A percentile compares a stretch with the other conserved stretches of the same genome.
Conservation (phyloP, 2,329 filamentous ascomycete species). For the Scleromitrula shiraiana region DNA sequence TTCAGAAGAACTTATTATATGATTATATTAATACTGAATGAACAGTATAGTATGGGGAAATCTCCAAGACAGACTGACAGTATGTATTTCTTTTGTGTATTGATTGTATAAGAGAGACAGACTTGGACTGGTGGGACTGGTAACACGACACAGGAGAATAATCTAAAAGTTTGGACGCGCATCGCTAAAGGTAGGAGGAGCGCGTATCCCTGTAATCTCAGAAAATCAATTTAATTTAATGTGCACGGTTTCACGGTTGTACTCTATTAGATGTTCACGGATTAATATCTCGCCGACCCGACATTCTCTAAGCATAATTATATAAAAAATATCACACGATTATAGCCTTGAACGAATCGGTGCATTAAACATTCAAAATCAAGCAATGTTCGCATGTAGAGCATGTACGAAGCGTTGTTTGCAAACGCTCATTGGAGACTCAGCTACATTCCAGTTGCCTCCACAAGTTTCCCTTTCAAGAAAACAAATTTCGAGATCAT, state of each 20-base stretch:
- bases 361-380: neutral
- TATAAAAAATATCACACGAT: neutral
- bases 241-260: too few species aligned
- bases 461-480: slow-evolving; percentile 1
- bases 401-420: slow-evolving; percentile 25
- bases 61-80: too few species aligned
- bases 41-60: too few species aligned
- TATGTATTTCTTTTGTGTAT: too few species aligned
- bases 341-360: too few species aligned
- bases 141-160: too few species aligned
- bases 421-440: slow-evolving; percentile 22
- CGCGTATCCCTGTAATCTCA: slow-evolving; percentile 16
- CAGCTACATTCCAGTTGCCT: slow-evolving; percentile 9
- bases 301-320: neutral
- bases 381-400: slow-evolving; percentile 25
- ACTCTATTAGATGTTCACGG: neutral
- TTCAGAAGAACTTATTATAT: too few species aligned
- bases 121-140: too few species aligned
- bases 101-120: too few species aligned
- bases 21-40: too few species aligned
- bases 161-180: too few species aligned
- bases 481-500: neutral
- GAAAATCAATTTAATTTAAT: too few species aligned
- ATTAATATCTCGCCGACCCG: neutral
- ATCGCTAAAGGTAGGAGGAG: neutral